Evolutionary conservation across 2,329 filamentous ascomycete genomes (phyloP), one percentile per base, ranked within the genome.

Genomic region (Penicillium italicum): DNA sequence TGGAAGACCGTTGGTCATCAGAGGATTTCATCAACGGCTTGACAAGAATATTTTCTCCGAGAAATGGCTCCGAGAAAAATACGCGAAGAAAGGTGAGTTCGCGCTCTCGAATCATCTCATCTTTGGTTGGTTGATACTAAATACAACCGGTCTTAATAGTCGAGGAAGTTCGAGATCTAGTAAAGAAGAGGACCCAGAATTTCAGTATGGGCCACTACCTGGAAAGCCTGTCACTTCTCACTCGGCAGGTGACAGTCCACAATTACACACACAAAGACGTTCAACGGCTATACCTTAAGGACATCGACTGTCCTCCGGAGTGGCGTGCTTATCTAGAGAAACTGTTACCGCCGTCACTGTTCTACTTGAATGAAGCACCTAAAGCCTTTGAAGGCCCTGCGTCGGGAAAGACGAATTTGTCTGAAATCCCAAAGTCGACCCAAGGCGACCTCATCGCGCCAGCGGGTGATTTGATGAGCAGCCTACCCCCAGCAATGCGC

Each of bases 391-490:
- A 79, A 34, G 84, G 83, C 5, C 80, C 81, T 26, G 83, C 82
- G 3, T 78, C 82, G 8, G 60, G 53, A 18, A 33, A 77, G 77
- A 38, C 79, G 81, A 57, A 69, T 63, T 14, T 74, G 71, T 34
- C 71, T 70, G 44, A 74, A 68, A 53, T 72, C 69, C 26, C 73
- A 70, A 31, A 77, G 75, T 34, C 77, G 80, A 47, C 75, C 77
- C 45, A 79, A 72, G 34, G 81, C 82, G 41, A 78, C n/a, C 81
- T 81, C 0, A 81, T 86, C 47, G 89, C 87, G 2, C 83, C 86
- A 43, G 88, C 91, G 2, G 93, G 93, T 7, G 94, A 99, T 69
- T 76, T 99, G 33, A 99, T 99, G 94, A 96, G 91, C 70, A 92
- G 89, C 65, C 80, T 99, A 5, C 91, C 91, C 0, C 77, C 82